Evolutionary conservation across 768 basidiomycete species (phyloP), one percentile per base, ranked within the genome.

Genomic region (Lactarius trivialis): DNA sequence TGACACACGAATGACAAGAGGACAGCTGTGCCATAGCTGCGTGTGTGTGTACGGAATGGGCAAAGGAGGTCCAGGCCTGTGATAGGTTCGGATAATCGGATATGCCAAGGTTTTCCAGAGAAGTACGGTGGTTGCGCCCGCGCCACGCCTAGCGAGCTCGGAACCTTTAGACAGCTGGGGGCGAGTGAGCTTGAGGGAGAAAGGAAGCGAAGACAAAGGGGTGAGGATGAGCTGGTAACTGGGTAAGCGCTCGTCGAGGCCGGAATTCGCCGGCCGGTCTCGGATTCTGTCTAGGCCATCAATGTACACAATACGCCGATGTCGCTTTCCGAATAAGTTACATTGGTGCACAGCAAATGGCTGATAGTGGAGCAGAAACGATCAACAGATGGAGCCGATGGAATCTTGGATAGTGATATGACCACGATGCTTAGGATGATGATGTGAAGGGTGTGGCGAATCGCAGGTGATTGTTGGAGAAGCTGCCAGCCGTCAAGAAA

Each of bases 51-150:
- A 51, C 55, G 19, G 50, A 61, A 61, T 19, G 39, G 55, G 60
- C 14, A 48, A 11, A 19, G 9, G 11, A 30, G 30, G 30, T 30
- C 30, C 30, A 9, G 21, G 26, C 8, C 34, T 39, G 55, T 50
- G 26, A 34, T 32, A 36, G 9, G 56, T 63, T 58, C 45, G 62
- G 62, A 63, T 55, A 60, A 63, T 63, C 62, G 48, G 62, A 63
- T 63, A 28, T 21, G 53, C 53, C 45, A 59, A 54, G n/a, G 33
- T 37, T 55, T 37, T 21, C 28, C 50, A 32, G 28, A 60, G 52
- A 60, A 60, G 59, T 45, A 14, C 19, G 7, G 30, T 28, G n/a
- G 60, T 21, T 48, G 45, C 60, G 49, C 55, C 49, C 32, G 34
- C 33, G 41, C 24, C 26, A 53, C 21, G 43, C 21, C 21, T 52